Conservation (phyloP, 2,329 filamentous ascomycete species). For the Aspergillaceae sp. region DNA sequence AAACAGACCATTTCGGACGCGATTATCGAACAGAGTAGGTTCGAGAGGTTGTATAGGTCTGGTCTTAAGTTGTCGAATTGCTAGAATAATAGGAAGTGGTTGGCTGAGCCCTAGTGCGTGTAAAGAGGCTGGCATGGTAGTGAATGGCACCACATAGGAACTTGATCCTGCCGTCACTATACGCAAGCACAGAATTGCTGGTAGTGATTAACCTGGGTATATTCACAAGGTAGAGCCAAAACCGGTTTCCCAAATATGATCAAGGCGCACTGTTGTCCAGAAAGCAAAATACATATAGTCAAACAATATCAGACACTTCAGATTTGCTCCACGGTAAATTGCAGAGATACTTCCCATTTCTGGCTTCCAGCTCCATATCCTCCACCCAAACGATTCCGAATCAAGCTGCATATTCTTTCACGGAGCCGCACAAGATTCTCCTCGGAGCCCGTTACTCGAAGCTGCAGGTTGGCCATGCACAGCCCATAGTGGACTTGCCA, state of each 20-base stretch:
- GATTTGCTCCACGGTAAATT: conserved; percentile 53
- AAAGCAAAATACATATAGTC: not conserved
- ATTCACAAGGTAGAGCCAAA: not conserved
- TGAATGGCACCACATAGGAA: not conserved
- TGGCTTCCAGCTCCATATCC: conserved; percentile 72
- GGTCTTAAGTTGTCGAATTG: not conserved
- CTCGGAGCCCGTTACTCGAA: conserved; percentile 65
- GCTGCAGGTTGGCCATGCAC: conserved; percentile 87
- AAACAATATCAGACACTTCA: not conserved
- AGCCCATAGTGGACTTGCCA: conserved; percentile 98
- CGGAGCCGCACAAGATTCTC: conserved; percentile 63
- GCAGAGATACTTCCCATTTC: conserved; percentile 88
- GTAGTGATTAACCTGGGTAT: not conserved
- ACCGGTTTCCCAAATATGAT: not conserved
- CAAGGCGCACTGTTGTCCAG: not conserved
- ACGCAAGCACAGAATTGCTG: not conserved
- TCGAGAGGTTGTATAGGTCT: too few relatives aligned
- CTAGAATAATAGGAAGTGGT: not conserved
- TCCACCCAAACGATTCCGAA: conserved; percentile 78
- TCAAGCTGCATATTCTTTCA: conserved; percentile 64
- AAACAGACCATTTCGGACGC: conserved; percentile 2
- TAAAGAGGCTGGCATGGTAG: not conserved
- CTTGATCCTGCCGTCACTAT: not conserved
- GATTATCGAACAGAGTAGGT: too few relatives aligned
- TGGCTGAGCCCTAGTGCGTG: not conserved